Percentiles rank a stretch among this genome's conserved stretches.
Evolutionary conservation across 202 grass and related monocot species (phyloP).

Genomic region (Carex sylvatica): DNA sequence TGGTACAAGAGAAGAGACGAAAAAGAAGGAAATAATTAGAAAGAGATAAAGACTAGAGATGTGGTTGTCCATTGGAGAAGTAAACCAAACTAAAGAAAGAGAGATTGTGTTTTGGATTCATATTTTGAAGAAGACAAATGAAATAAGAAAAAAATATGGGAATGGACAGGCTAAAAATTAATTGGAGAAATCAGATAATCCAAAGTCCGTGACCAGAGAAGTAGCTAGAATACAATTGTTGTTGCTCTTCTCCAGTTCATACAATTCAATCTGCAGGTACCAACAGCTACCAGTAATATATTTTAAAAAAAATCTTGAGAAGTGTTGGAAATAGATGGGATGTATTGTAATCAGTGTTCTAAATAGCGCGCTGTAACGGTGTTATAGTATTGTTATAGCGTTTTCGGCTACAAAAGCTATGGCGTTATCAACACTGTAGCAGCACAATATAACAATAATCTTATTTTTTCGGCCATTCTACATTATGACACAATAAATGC

Average conservation of each 20-base stretch:
- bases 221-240: background rate
- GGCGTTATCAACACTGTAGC: too few relatives aligned
- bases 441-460: too few relatives aligned
- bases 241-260: background rate
- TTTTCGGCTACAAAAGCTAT: too few relatives aligned
- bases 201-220: constrained; percentile 30
- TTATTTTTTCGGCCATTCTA: too few relatives aligned
- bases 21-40: constrained; percentile 25
- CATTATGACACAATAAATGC: too few relatives aligned
- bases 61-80: constrained; percentile 13
- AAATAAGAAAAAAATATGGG: background rate
- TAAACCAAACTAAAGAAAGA: background rate
- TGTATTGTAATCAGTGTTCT: too few relatives aligned
- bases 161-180: background rate
- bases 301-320: background rate
- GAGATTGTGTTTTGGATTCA: constrained; percentile 12
- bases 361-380: too few relatives aligned
- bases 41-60: constrained; percentile 10
- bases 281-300: background rate
- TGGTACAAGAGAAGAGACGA: constrained; percentile 41
- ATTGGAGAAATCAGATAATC: constrained; percentile 18
- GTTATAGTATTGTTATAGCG: too few relatives aligned
- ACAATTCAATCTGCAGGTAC: background rate
- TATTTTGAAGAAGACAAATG: constrained; percentile 17
- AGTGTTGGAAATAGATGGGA: too few relatives aligned